These are phyloP conservation scores for Teunomyces stri DNA, from an alignment of 805 yeast genomes.

Conservation along the genomic window DNA sequence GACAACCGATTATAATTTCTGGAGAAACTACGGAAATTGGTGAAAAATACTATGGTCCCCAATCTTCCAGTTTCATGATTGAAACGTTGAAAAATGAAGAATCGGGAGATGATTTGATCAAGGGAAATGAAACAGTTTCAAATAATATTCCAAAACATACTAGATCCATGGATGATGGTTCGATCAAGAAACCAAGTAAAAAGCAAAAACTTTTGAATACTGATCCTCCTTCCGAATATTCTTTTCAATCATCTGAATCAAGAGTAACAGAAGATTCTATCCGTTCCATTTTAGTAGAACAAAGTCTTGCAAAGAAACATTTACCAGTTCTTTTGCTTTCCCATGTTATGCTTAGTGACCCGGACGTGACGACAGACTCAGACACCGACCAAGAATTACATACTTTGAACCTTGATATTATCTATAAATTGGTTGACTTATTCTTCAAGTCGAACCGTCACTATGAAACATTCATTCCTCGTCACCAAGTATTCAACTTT, in stretches of 20 bases:
- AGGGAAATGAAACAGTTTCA: slow-evolving; percentile 20
- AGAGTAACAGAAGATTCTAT: slow-evolving; percentile 8
- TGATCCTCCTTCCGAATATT: slow-evolving; percentile 2
- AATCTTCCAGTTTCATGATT: slow-evolving; percentile 48
- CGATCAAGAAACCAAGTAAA: neutral
- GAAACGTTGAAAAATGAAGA: slow-evolving; percentile 28
- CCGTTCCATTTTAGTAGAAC: slow-evolving; percentile 13
- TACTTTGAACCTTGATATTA: slow-evolving; percentile 28
- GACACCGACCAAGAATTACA: slow-evolving; percentile 13
- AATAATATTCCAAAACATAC: neutral
- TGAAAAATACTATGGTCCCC: slow-evolving; percentile 51
- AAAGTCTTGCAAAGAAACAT: slow-evolving; percentile 28
- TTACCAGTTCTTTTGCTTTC: slow-evolving; percentile 26
- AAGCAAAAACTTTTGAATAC: neutral
- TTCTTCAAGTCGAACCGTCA: slow-evolving; percentile 42
- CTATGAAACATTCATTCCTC: slow-evolving; percentile 40
- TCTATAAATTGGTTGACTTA: slow-evolving; percentile 35
- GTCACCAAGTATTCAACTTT: slow-evolving; percentile 31
- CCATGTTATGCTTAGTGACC: slow-evolving; percentile 14
- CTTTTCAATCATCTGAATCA: slow-evolving; percentile 10
- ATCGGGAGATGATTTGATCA: slow-evolving; percentile 17
- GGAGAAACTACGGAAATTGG: slow-evolving; percentile 41
- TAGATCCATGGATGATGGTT: slow-evolving; percentile 4
- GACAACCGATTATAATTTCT: slow-evolving; percentile 16
- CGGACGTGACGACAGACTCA: slow-evolving; percentile 16